Evolutionary conservation across 352 stramenopile species (phyloP), one percentile per base, ranked within the genome.

Genomic region (Phytophthora chlamydospora): DNA sequence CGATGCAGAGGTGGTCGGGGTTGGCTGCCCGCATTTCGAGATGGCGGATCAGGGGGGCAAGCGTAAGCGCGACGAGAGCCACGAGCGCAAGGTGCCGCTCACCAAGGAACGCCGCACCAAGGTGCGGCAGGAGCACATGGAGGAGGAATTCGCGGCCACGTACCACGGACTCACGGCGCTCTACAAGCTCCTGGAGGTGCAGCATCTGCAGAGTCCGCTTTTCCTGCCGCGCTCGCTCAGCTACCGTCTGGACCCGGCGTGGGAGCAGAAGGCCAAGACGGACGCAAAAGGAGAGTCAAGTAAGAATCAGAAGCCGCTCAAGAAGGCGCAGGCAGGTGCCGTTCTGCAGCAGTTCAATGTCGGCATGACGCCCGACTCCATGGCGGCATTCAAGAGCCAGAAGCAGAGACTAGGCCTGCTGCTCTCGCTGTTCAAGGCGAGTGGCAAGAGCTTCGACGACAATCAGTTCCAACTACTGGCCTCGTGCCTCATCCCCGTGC

Each of bases 181-280:
- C 29, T 95, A 95, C 69, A 95, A 95, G 68, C 67, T 87, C 57
- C 68, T 95, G 32, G 86, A 95, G 58, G 58, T 91, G 17, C 54
- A 85, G 62, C 85, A 95, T 49, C 62, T 92, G 36, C 62, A 80
- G 51, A 82, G 73, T 19, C 86, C 86, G 36, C 71, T 93, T 21
- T 84, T 95, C 72, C 68, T 95, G 48, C 80, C 86, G 45, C 80
- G 86, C 36, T 83, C 86, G 59, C 75, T 95, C 29, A 88, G 79
- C 54, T 95, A 93, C 73, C 86, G 86, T 12, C 50, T 85, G 33
- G 68, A 80, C 39, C 57, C 62, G 6, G 29, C 45, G 11, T 75
- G 66, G 66, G 54, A 71, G 36, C 51, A 74, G 47, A 57, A 56
- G 12, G 16, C 14, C 11, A 57, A 29, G 21, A 33, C 14, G 14